Conservation (phyloP, 108 stramenopile genomes). For the Cyclotella kingstonii region DNA sequence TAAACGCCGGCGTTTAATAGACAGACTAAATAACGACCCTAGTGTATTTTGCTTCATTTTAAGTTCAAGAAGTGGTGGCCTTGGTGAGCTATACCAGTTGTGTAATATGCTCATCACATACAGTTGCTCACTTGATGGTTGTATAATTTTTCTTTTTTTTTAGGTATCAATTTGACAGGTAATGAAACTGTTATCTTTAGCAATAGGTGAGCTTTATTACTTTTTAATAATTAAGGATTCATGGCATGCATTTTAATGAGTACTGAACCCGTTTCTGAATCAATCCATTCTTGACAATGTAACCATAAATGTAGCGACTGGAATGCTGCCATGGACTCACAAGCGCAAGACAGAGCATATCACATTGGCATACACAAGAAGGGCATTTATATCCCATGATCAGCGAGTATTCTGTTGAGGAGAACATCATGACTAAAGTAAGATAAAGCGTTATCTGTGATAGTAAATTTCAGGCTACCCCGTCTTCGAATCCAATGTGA, state of each 20-base stretch:
- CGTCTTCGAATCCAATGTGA: slow-evolving; percentile 14
- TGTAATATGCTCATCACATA: neutral
- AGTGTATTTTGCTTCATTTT: slow-evolving; percentile 94
- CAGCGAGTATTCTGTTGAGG: slow-evolving; percentile 93
- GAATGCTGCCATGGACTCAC: slow-evolving; percentile 97
- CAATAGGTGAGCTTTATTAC: slow-evolving; percentile 35
- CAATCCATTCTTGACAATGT: neutral
- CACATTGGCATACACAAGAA: slow-evolving; percentile 94
- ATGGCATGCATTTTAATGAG: neutral
- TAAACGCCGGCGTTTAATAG: slow-evolving; percentile 90
- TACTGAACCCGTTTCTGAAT: neutral
- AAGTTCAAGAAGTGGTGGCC: slow-evolving; percentile 92
- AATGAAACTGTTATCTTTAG: slow-evolving; percentile 96
- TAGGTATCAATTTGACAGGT: slow-evolving; percentile 95
- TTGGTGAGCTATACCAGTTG: neutral
- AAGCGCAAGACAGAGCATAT: slow-evolving; percentile 94
- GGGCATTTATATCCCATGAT: slow-evolving; percentile 97
- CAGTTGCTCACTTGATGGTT: neutral
- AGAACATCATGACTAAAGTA: slow-evolving; percentile 96
- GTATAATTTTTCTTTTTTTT: neutral
- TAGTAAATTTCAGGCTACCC: slow-evolving; percentile 85
- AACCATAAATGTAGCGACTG: slow-evolving; percentile 77
- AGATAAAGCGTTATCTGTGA: slow-evolving; percentile 96
- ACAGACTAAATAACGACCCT: slow-evolving; percentile 87
- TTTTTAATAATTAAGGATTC: neutral